Evolutionary conservation across 805 yeast genomes (phyloP).

Genomic region (Cephaloascus albidus): DNA sequence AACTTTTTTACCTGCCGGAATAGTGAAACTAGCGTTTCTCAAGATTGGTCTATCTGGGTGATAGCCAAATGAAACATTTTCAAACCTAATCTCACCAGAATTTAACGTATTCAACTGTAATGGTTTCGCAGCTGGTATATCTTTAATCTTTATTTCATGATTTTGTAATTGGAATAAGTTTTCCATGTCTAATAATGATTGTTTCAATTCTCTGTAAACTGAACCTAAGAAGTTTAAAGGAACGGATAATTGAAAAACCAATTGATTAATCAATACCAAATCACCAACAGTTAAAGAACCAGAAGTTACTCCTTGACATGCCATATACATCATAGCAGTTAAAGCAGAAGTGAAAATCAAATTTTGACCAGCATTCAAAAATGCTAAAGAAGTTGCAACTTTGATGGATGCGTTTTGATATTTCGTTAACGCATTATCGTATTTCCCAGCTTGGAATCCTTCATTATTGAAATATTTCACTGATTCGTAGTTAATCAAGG

Average conservation of each 20-base stretch:
- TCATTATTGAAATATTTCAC: constrained; percentile 95
- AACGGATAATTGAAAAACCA: constrained; percentile 91
- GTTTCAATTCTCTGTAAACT: constrained; percentile 90
- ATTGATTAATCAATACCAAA: constrained; percentile 85
- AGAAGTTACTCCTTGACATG: constrained; percentile 82
- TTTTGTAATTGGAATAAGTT: constrained; percentile 79
- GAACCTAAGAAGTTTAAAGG: constrained; percentile 93
- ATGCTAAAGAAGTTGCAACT: constrained; percentile 79
- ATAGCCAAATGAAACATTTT: constrained; percentile 89
- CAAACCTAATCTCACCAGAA: constrained; percentile 78
- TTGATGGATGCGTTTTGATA: constrained; percentile 73
- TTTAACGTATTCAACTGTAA: constrained; percentile 31
- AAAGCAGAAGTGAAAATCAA: constrained; percentile 78
- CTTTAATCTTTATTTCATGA: constrained; percentile 57
- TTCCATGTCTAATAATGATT: constrained; percentile 92
- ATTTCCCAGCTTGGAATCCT: constrained; percentile 64
- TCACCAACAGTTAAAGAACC: constrained; percentile 90
- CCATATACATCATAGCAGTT: constrained; percentile 98
- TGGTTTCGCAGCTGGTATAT: constrained; percentile 54
- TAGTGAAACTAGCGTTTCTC: constrained; percentile 68
- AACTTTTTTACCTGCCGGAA: constrained; percentile 85
- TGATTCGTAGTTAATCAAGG: constrained; percentile 87
- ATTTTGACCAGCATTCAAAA: constrained; percentile 71
- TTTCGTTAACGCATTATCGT: constrained; percentile 60
- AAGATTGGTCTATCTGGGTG: constrained; percentile 83